Evolutionary conservation across 2,329 filamentous ascomycete species (phyloP), one percentile per base, ranked within the genome.

Genomic region (Fusarium oligoseptatum): DNA sequence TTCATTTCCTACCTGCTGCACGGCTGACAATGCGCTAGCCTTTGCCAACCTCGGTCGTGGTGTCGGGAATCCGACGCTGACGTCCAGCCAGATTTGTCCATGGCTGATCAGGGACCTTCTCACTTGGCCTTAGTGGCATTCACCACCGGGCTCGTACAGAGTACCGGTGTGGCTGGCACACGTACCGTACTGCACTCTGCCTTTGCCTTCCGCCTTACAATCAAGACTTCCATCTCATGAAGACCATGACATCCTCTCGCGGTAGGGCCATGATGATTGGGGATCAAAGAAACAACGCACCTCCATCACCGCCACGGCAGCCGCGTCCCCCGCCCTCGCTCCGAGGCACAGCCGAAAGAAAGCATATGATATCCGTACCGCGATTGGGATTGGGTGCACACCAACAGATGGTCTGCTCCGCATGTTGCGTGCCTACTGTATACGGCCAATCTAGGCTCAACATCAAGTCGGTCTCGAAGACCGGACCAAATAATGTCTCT

Each of bases 291-390:
- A 77, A 76, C 64, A 76, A 64, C 69, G 68, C 73, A 74, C 67
- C 64, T 64, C 64, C 61, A 72, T 75, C 67, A 66, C 62, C 63
- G 58, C 64, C 64, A 72, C 66, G 27, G 66, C 52, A 69, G 67
- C 61, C 60, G 64, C 62, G 56, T 58, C 64, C 64, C 45, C 70
- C 60, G 45, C 63, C 48, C 63, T 62, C 48, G 56, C 71, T 68
- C 73, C 76, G 77, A 79, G 70, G 71, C 77, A 75, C 69, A 76
- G 74, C 74, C 74, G 77, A 76, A 43, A 70, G 77, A 76, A 43
- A 70, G 70, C 70, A 74, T 70, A 74, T 74, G 70, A 77, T 45
- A 22, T 22, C 20, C 12, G 34, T 71, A 74, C 55, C 39, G 63
- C 41, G 55, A 55, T 66, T 70, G 60, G 64, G 60, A 55, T 66